These are phyloP conservation scores for Epicoccum sorghinum DNA, from an alignment of 2,329 filamentous ascomycete species.

Conservation along the genomic window DNA sequence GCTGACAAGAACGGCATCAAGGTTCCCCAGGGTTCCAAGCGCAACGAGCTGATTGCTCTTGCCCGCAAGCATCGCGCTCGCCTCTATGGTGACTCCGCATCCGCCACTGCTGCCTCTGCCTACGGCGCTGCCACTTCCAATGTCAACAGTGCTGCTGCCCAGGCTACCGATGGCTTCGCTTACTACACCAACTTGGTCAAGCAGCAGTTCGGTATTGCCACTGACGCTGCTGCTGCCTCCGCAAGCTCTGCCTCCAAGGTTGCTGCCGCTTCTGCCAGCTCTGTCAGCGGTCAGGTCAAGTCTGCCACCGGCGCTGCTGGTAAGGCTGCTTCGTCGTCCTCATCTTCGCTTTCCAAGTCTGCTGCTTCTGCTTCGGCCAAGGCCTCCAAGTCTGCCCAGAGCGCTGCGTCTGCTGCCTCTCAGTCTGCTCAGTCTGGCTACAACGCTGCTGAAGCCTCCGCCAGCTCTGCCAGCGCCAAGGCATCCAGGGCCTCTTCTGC, in stretches of 20 bases:
- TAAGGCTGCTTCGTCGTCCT: constrained; percentile 41
- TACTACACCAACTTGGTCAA: constrained; percentile 49
- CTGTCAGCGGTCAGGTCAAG: constrained; percentile 33
- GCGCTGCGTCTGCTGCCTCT: constrained; percentile 41
- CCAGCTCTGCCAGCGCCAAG: constrained; percentile 23
- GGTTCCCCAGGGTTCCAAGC: constrained; percentile 90
- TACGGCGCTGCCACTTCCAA: constrained; percentile 51
- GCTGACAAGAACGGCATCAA: constrained; percentile 86
- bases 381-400: constrained; percentile 41
- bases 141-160: constrained; percentile 76
- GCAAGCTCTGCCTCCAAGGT: constrained; percentile 32
- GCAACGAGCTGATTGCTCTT: constrained; percentile 87
- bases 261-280: constrained; percentile 28
- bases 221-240: constrained; percentile 31
- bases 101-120: constrained; percentile 63
- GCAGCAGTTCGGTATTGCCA: constrained; percentile 53
- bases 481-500: constrained; percentile 30
- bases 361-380: constrained; percentile 40
- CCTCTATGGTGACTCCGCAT: constrained; percentile 69
- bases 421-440: constrained; percentile 43
- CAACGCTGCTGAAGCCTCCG: constrained; percentile 42
- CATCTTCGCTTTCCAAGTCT: constrained; percentile 42
- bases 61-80: constrained; percentile 84
- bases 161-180: constrained; percentile 63
- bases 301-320: constrained; percentile 29